These are phyloP conservation scores for Scenedesmus sp. DNA, from an alignment of 163 green algal genomes.

Conservation along the genomic window DNA sequence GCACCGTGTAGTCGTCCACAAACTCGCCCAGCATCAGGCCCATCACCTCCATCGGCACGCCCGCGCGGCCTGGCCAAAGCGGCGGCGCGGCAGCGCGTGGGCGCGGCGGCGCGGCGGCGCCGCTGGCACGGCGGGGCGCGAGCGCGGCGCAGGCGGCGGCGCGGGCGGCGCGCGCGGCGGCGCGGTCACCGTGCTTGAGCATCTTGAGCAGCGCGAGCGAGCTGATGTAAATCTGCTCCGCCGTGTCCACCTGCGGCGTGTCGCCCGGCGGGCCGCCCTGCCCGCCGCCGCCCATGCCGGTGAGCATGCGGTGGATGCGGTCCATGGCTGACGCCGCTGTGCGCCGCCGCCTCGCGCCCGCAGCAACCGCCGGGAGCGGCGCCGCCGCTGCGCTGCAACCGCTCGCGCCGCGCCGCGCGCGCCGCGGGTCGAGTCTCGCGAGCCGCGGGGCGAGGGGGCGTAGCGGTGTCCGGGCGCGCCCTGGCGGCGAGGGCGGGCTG, in stretches of 20 bases:
- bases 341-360: background rate
- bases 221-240: slow-evolving; percentile 98
- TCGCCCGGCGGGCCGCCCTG: slow-evolving; percentile 60
- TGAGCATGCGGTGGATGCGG: slow-evolving; percentile 64
- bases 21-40: slow-evolving; percentile 99
- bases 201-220: slow-evolving; percentile 99
- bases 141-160: too few relatives aligned
- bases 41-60: slow-evolving; percentile 99
- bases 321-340: slow-evolving; percentile 72
- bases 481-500: too few relatives aligned
- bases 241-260: slow-evolving; percentile 82
- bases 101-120: background rate
- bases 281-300: slow-evolving; percentile 52
- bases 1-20: slow-evolving; percentile 99
- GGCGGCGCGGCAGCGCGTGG: background rate
- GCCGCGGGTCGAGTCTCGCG: too few relatives aligned
- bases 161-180: background rate
- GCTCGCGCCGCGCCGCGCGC: background rate
- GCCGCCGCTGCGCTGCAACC: background rate
- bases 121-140: background rate
- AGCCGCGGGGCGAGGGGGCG: too few relatives aligned
- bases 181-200: slow-evolving; percentile 95
- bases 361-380: background rate
- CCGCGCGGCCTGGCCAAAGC: slow-evolving; percentile 80
- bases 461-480: too few relatives aligned